These are phyloP conservation scores for Aeminium ludgeri DNA, from an alignment of 495 filamentous ascomycete genomes.

Conservation along the genomic window DNA sequence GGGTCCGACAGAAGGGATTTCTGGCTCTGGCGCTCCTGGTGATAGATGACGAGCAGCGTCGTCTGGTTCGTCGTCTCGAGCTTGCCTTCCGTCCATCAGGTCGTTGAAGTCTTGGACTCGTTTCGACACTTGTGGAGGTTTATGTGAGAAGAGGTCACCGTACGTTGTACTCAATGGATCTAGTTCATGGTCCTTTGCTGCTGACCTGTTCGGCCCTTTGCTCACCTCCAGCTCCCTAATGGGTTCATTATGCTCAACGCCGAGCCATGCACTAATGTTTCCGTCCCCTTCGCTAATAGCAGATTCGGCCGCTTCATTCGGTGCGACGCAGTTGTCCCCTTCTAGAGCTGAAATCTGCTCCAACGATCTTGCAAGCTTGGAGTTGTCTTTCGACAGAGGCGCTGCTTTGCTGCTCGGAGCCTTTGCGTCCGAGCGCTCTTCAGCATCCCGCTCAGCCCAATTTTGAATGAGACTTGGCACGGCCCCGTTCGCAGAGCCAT, in stretches of 20 bases:
- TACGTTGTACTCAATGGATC: conserved; percentile 9
- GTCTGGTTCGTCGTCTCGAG: no score
- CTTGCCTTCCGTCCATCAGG: conserved; percentile 19
- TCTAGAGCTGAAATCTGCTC: no score
- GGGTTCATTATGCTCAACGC: no score
- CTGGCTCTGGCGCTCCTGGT: background rate
- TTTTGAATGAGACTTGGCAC: conserved; percentile 20
- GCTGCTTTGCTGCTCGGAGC: conserved; percentile 4
- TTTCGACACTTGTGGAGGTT: conserved; percentile 4
- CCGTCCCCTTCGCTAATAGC: no score
- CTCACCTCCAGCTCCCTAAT: no score
- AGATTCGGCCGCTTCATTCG: no score
- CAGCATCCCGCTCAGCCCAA: conserved; percentile 19
- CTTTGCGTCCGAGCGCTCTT: background rate
- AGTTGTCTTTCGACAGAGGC: conserved; percentile 19
- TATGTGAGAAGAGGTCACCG: conserved; percentile 14
- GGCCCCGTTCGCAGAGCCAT: background rate
- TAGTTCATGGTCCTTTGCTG: no score
- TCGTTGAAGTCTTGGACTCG: conserved; percentile 27
- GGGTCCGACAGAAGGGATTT: conserved; percentile 9
- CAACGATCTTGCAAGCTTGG: conserved; percentile 13
- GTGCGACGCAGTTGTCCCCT: no score
- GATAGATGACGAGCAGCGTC: background rate
- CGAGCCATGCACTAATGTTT: no score
- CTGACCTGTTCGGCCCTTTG: no score